phyloP scores from a whole-genome alignment of 257 asterid species.

The Primulina tabacum region DNA sequence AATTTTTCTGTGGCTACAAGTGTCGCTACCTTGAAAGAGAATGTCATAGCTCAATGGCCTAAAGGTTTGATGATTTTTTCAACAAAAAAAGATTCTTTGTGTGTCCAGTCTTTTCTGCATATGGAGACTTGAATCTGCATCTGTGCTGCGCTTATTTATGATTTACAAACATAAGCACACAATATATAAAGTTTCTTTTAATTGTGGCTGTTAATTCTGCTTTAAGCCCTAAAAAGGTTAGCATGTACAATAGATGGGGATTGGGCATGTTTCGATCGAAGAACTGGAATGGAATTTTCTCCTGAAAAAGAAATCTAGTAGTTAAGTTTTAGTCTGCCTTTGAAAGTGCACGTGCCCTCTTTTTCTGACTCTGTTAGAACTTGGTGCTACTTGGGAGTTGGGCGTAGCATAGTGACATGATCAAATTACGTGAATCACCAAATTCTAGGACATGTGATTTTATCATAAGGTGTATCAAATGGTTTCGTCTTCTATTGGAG shows the following conservation, averaged over 20 bases:
- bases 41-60: conserved; percentile 85
- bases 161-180: neutral
- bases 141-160: conserved; percentile 14
- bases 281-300: neutral
- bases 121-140: neutral
- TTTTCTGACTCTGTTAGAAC: neutral
- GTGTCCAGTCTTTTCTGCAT: neutral
- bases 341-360: neutral
- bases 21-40: conserved; percentile 79
- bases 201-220: neutral
- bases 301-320: neutral
- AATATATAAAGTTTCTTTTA: neutral
- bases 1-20: conserved; percentile 63
- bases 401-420: neutral
- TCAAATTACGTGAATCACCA: neutral
- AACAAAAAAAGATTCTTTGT: neutral
- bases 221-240: conserved; percentile 1
- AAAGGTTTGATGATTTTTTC: conserved; percentile 52
- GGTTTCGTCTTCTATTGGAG: neutral
- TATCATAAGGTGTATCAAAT: neutral
- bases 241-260: neutral
- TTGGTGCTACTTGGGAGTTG: neutral
- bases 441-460: neutral
- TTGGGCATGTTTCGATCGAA: neutral
- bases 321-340: neutral